phyloP scores from a whole-genome alignment of 768 basidiomycete species.

The Dioszegia hungarica region DNA sequence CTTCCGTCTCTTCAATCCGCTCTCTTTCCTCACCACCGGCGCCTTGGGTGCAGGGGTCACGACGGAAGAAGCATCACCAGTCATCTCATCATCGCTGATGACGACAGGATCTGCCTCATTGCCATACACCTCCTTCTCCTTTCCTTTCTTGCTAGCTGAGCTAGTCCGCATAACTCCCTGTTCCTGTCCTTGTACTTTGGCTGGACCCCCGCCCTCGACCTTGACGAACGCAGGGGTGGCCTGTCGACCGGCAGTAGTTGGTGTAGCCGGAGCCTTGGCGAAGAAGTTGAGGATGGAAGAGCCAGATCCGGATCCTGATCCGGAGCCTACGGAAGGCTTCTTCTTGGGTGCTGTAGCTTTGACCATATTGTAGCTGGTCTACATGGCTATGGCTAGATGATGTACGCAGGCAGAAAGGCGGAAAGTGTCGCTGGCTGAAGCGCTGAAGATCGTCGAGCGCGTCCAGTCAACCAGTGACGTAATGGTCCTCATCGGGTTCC shows the following conservation, averaged over 20 bases:
- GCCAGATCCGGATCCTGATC: background rate
- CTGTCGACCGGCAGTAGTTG: constrained; percentile 3
- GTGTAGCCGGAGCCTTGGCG: constrained; percentile 21
- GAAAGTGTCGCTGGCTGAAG: too few relatives aligned
- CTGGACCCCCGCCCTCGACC: background rate
- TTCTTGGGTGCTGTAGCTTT: constrained; percentile 20
- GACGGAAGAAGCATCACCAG: background rate
- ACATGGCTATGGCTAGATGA: background rate
- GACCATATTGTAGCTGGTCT: constrained; percentile 13
- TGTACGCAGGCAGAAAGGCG: background rate
- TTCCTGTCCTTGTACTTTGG: too few relatives aligned
- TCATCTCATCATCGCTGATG: constrained; percentile 42
- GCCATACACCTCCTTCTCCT: constrained; percentile 15
- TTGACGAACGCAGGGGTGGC: background rate
- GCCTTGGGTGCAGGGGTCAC: background rate
- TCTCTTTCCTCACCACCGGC: too few relatives aligned
- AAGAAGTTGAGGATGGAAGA: constrained; percentile 30
- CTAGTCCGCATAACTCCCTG: background rate
- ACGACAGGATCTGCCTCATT: constrained; percentile 37
- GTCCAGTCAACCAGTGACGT: background rate
- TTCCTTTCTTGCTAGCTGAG: constrained; percentile 6
- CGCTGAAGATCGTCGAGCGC: background rate
- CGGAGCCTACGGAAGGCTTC: constrained; percentile 1
- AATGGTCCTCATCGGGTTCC: too few relatives aligned
- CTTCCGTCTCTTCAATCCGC: background rate